Evolutionary conservation across 2,329 filamentous ascomycete species (phyloP).

Genomic region (Hymenoscyphus salicellus): DNA sequence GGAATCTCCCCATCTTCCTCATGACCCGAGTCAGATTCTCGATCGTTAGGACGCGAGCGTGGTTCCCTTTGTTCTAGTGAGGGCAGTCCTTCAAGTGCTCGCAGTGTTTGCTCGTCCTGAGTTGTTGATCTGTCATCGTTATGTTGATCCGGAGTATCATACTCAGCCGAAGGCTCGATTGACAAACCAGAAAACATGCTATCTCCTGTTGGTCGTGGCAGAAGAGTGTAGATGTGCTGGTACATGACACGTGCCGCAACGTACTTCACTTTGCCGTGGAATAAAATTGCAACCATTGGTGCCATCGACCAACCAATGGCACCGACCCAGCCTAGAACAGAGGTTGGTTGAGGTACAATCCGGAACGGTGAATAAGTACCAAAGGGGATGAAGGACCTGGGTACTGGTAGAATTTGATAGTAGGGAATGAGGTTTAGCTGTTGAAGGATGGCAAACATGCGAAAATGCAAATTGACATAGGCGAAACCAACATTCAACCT

Average conservation of each 20-base stretch:
- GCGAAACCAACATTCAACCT: conserved; percentile 27
- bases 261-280: conserved; percentile 27
- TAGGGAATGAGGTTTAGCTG: conserved; percentile 33
- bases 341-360: conserved; percentile 9
- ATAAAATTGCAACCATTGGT: conserved; percentile 30
- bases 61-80: conserved; percentile 20
- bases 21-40: conserved; percentile 28
- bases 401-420: conserved; percentile 23
- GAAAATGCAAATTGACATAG: conserved; percentile 32
- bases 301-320: conserved; percentile 21
- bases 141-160: conserved; percentile 25
- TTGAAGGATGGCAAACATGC: conserved; percentile 35
- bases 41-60: conserved; percentile 15
- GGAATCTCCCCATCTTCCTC: conserved; percentile 34
- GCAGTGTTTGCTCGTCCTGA: conserved; percentile 31
- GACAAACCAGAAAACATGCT: conserved; percentile 29
- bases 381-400: conserved; percentile 33
- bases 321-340: conserved; percentile 21
- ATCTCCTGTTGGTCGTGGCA: conserved; percentile 33
- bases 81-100: conserved; percentile 33
- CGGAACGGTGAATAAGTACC: conserved; percentile 29
- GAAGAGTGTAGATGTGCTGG: conserved; percentile 30
- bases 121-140: conserved; percentile 11
- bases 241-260: conserved; percentile 28
- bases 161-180: conserved; percentile 24